Evolutionary conservation across 768 basidiomycete genomes (phyloP), one percentile per base, ranked within the genome.

Genomic region (Russula emetica): DNA sequence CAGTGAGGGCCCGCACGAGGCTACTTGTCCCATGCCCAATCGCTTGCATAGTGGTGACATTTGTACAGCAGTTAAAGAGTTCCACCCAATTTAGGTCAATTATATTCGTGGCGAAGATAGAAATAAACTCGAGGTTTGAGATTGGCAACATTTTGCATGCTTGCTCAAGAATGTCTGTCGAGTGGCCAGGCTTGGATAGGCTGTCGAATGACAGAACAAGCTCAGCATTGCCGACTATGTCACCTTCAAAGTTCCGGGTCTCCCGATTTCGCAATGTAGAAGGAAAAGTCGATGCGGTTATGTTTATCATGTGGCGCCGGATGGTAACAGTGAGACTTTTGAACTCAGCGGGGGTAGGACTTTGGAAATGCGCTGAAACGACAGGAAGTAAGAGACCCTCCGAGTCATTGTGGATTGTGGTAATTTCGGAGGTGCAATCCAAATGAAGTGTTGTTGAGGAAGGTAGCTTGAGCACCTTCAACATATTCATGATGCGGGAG

Each of bases 1-100:
- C 34, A 16, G 56, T 52, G 36, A 64, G 58, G 8, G n/a, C 38
- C 53, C 14, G 34, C 30, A 64, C 52, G 18, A 64, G 58, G 11
- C 36, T 11, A 5, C 34, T 49, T 7, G 58, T 42, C 36, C 51
- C 63, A 1, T 13, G 34, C 22, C 58, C 63, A 20, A 20, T 47
- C n/a, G 38, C 52, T 5, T 64, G 14, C 34, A 64, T 47, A 2
- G 45, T 50, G 14, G 58, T 58, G 8, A 63, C 8, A 20, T 59
- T 47, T n/a, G 30, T 58, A 28, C 62, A 63, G 24, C 42, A 32
- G 22, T 10, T 32, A 24, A 63, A 58, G 6, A 63, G 50, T 4
- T 36, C 32, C 3, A 10, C 44, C 58, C 52, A 63, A 34, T 63
- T 30, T 20, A 44, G 7, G 28, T 47, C 34, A 22, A 38, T 8